Evolutionary conservation across 352 stramenopile genomes (phyloP), one percentile per base, ranked within the genome.

Genomic region (Pythium myriotylum): DNA sequence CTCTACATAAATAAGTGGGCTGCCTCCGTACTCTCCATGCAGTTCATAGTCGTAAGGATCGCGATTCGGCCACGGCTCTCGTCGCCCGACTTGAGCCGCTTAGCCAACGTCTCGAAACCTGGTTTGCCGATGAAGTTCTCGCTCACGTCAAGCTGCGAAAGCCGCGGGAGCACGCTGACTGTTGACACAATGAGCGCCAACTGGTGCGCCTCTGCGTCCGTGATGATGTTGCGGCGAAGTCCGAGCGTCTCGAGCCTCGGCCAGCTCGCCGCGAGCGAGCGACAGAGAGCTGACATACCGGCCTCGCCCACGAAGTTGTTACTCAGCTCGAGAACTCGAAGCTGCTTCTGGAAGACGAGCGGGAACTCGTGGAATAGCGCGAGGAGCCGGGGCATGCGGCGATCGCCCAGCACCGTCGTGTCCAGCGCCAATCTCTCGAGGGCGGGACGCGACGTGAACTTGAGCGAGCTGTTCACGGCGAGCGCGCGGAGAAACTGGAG

Each of bases 291-390:
- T 0, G 69, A 52, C 20, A 69, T 72, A 7, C 79, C 78, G 3
- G 70, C 70, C 56, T 88, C 77, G 6, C 81, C 81, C n/a, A 86
- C 68, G 54, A 88, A 91, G 48, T 91, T 91, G 41, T 83, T 82
- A 32, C 77, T 68, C 14, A 89, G 55, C 1, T 57, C 61, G 29
- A 91, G 59, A 27, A 40, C 70, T 43, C 74, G 35, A 3, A 91
- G 53, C 17, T 69, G 23, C 2, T 67, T 29, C 2, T 48, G 9
- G 39, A 88, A 89, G 9, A 58, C 68, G 14, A 26, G 9, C 1
- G 56, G 39, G 8, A 59, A 39, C 0, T 9, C 60, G 26, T 74
- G 50, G 24, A 91, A 59, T 5, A 86, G 23, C 3, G 52, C 47
- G 4, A 68, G 54, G 12, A 91, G 65, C 17, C 77, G 65, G 26